Evolutionary conservation across 1,284 basidiomycete species (phyloP).

Genomic region (Fomes fomentarius): DNA sequence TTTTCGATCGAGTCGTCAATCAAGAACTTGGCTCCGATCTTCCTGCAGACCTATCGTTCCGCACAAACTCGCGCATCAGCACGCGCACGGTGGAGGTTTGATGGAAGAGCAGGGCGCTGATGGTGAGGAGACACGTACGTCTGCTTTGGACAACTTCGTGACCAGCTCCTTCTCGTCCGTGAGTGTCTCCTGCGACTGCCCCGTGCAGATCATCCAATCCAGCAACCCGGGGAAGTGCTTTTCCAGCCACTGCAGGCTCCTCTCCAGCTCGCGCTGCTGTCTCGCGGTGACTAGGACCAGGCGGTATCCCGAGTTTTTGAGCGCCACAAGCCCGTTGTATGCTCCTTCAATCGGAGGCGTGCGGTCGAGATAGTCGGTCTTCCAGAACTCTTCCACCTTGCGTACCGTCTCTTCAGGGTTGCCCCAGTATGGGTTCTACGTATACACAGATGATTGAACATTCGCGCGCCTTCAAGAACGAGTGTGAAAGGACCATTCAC

Average conservation of each 20-base stretch:
- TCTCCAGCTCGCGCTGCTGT: conserved; percentile 55
- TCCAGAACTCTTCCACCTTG: conserved; percentile 68
- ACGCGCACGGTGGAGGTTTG: no score
- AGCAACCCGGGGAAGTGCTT: conserved; percentile 71
- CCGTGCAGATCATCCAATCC: conserved; percentile 75
- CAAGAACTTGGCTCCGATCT: conserved; percentile 63
- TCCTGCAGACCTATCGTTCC: conserved; percentile 57
- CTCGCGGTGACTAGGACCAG: conserved; percentile 80
- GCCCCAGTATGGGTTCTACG: conserved; percentile 61
- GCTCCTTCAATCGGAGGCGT: conserved; percentile 67
- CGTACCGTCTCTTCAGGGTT: conserved; percentile 57
- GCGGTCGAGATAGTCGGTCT: conserved; percentile 52
- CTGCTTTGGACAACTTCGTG: conserved; percentile 70
- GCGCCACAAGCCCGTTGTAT: conserved; percentile 55
- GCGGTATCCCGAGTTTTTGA: conserved; percentile 67
- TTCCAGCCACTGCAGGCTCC: conserved; percentile 71
- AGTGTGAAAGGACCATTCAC: conserved; percentile 31
- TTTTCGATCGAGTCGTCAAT: conserved; percentile 85
- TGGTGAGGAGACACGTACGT: conserved; percentile 45
- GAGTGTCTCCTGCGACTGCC: conserved; percentile 64
- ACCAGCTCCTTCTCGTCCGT: conserved; percentile 52
- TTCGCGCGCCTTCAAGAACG: background rate
- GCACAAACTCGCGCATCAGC: background rate
- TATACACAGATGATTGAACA: background rate
- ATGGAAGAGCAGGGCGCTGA: no score